Conservation (phyloP, 2,329 filamentous ascomycete species). For the Lecanoromycetidae sp. region DNA sequence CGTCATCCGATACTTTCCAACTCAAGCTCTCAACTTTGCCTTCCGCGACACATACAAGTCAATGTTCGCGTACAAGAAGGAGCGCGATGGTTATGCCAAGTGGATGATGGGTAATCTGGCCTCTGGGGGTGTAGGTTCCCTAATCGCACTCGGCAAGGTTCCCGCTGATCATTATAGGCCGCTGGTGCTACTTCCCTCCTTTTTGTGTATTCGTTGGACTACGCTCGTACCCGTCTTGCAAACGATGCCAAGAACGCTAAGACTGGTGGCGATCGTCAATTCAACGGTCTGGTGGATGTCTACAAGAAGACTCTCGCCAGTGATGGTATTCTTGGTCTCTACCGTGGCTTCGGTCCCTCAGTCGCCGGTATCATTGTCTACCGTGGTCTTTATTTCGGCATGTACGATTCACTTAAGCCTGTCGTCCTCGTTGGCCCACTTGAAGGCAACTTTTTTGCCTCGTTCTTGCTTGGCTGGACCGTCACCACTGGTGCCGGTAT, state of each 20-base stretch:
- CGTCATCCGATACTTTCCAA: conserved; percentile 99
- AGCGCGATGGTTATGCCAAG: conserved; percentile 92
- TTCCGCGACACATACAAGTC: conserved; percentile 99
- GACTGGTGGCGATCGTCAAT: conserved; percentile 94
- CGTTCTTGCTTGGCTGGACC: conserved; percentile 94
- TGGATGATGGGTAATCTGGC: conserved; percentile 99
- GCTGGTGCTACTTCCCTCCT: conserved; percentile 99
- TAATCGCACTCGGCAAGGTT: neutral
- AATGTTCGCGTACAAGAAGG: conserved; percentile 99
- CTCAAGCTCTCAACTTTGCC: conserved; percentile 99
- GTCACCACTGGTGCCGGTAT: conserved; percentile 99
- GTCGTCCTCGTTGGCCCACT: conserved; percentile 84
- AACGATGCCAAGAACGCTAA: conserved; percentile 99
- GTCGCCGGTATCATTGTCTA: conserved; percentile 99
- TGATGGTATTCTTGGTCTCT: conserved; percentile 98
- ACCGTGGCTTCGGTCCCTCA: conserved; percentile 99
- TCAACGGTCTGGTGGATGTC: conserved; percentile 98
- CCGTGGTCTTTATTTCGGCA: conserved; percentile 99
- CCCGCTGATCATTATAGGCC: conserved; percentile 40
- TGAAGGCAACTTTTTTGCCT: conserved; percentile 98
- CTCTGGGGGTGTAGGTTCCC: conserved; percentile 84
- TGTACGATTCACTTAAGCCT: conserved; percentile 99
- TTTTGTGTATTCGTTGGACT: conserved; percentile 99
- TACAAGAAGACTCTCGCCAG: conserved; percentile 99
- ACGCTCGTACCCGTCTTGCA: conserved; percentile 99